These are phyloP conservation scores for Ceraceosorus bombacis DNA, from an alignment of 1,284 basidiomycete species.

Conservation along the genomic window DNA sequence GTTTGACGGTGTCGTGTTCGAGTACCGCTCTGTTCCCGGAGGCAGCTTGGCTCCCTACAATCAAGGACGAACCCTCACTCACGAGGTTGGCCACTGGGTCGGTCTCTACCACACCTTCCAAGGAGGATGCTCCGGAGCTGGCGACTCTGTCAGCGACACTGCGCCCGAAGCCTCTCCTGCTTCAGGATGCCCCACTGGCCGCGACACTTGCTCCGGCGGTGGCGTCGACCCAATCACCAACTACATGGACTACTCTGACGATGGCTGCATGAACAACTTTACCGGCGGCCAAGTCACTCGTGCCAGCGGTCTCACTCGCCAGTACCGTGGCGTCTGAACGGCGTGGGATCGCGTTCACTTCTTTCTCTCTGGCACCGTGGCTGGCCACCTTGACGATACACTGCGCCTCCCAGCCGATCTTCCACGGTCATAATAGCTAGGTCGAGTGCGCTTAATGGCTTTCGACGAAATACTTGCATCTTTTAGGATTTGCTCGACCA, in stretches of 20 bases:
- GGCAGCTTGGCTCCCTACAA: constrained; percentile 54
- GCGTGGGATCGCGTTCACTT: too few species aligned
- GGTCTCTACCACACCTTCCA: constrained; percentile 60
- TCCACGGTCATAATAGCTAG: too few species aligned
- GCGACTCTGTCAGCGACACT: constrained; percentile 56
- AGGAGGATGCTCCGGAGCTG: constrained; percentile 55
- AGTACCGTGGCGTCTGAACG: too few species aligned
- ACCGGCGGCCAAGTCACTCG: too few species aligned
- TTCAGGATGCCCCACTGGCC: constrained; percentile 20
- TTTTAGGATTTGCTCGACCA: too few species aligned
- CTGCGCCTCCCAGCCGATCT: too few species aligned
- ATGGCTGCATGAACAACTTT: neutral
- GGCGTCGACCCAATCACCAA: constrained; percentile 12
- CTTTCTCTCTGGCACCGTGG: too few species aligned
- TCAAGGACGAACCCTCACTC: constrained; percentile 56
- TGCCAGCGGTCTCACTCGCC: too few species aligned
- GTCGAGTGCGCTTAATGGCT: too few species aligned
- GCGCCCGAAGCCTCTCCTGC: constrained; percentile 42
- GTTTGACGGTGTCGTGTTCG: constrained; percentile 55
- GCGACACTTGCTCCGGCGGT: constrained; percentile 14
- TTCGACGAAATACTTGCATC: too few species aligned
- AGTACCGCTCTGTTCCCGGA: constrained; percentile 55
- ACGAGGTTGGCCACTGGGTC: constrained; percentile 53
- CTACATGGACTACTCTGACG: constrained; percentile 21
- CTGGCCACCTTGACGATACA: too few species aligned